These are phyloP conservation scores for Leccinum ochraceum DNA, from an alignment of 768 basidiomycete genomes.

Conservation along the genomic window DNA sequence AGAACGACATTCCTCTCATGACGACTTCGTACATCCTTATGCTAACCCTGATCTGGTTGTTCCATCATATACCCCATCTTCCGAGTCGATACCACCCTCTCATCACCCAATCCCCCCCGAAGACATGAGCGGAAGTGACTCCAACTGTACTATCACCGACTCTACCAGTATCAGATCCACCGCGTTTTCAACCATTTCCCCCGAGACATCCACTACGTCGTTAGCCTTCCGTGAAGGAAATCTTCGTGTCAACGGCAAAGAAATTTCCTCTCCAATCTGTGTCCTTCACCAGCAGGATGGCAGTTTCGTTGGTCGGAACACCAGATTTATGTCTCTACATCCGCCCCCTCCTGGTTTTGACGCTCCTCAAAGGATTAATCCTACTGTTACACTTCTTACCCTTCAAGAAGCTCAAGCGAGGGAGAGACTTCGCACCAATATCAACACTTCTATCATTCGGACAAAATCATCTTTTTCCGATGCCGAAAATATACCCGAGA, in stretches of 20 bases:
- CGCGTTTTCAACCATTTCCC: slow-evolving; percentile 35
- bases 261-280: slow-evolving; percentile 58
- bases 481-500: slow-evolving; percentile 30
- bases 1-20: slow-evolving; percentile 34
- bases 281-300: slow-evolving; percentile 34
- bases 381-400: slow-evolving; percentile 67
- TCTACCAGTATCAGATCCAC: slow-evolving; percentile 40
- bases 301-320: slow-evolving; percentile 31
- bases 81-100: slow-evolving; percentile 31
- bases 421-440: slow-evolving; percentile 58
- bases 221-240: slow-evolving; percentile 23
- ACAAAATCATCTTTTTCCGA: slow-evolving; percentile 35
- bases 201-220: slow-evolving; percentile 36
- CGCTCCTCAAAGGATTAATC: slow-evolving; percentile 54
- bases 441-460: slow-evolving; percentile 31
- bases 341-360: slow-evolving; percentile 34
- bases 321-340: slow-evolving; percentile 35
- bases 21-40: slow-evolving; percentile 65
- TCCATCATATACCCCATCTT: slow-evolving; percentile 34
- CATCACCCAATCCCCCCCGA: slow-evolving; percentile 33
- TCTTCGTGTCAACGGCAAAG: slow-evolving; percentile 44
- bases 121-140: slow-evolving; percentile 47
- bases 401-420: slow-evolving; percentile 76
- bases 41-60: slow-evolving; percentile 73
- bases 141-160: slow-evolving; percentile 53